Percentiles rank a stretch among this genome's conserved stretches.
Conservation (phyloP, 2,329 filamentous ascomycete genomes). For the Aureobasidium sp. region DNA sequence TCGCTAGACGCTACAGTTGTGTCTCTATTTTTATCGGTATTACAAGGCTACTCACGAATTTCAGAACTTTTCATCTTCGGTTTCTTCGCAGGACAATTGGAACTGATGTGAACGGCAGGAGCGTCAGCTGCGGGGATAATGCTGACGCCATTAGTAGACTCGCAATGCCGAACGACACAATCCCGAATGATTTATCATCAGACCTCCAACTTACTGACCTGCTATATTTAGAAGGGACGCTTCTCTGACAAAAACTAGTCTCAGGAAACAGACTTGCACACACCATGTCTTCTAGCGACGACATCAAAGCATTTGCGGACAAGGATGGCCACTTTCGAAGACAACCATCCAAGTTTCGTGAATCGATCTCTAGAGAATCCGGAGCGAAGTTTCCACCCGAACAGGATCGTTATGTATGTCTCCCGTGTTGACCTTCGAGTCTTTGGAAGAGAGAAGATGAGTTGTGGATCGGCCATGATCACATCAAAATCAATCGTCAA, state of each 20-base stretch:
- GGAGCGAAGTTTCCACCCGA: conserved; percentile 48
- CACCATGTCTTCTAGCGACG: background rate
- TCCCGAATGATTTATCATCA: background rate
- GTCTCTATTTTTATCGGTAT: background rate
- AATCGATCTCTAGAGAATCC: conserved; percentile 44
- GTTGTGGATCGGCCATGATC: background rate
- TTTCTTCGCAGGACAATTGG: background rate
- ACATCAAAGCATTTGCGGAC: conserved; percentile 20
- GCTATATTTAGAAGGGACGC: background rate
- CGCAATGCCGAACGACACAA: background rate
- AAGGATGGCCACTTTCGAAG: conserved; percentile 45
- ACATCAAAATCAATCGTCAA: background rate
- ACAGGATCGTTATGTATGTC: conserved; percentile 46
- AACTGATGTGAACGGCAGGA: background rate
- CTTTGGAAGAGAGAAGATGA: background rate
- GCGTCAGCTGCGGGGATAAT: background rate
- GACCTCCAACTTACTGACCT: background rate
- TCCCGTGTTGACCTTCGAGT: no score
- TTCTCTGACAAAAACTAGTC: background rate
- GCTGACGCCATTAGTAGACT: background rate
- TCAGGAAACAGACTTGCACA: background rate
- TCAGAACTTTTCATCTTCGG: background rate
- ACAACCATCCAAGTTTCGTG: conserved; percentile 47
- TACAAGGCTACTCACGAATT: background rate
- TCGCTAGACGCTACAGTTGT: background rate